Conservation (phyloP, 441 rosid species). For the Gossypium schwendimanii region DNA sequence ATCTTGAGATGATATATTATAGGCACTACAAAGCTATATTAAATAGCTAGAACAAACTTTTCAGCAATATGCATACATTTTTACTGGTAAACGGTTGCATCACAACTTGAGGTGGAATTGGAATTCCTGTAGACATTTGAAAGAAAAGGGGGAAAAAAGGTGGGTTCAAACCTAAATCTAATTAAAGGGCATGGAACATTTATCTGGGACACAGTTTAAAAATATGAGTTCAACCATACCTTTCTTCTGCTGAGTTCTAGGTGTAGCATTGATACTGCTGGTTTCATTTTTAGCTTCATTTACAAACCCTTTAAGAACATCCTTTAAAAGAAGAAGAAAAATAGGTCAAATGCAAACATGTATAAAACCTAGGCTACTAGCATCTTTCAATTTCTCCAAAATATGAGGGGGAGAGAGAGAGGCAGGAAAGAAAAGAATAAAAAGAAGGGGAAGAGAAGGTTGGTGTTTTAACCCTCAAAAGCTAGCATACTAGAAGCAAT, state of each 20-base stretch:
- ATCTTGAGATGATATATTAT: conserved; percentile 13
- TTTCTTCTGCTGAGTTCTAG: conserved; percentile 21
- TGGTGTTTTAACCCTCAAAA: background rate
- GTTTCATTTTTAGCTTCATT: conserved; percentile 38
- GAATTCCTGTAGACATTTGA: conserved; percentile 29
- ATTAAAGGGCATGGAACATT: conserved; percentile 11
- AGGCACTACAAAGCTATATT: conserved; percentile 6
- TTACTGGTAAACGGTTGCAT: conserved; percentile 25
- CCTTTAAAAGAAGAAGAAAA: conserved; percentile 33
- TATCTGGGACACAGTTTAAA: conserved; percentile 5
- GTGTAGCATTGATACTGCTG: conserved; percentile 16
- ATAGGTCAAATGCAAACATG: conserved; percentile 6
- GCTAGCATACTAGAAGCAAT: background rate
- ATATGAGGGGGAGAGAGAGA: no score
- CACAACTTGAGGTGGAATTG: conserved; percentile 30
- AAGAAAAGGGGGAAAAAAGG: background rate
- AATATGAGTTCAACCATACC: conserved; percentile 34
- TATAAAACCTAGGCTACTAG: background rate
- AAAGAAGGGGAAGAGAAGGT: background rate
- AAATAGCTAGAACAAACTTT: conserved; percentile 5
- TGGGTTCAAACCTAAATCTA: conserved; percentile 6
- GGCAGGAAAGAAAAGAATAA: background rate
- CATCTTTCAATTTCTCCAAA: background rate
- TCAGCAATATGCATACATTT: conserved; percentile 37
- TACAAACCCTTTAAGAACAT: conserved; percentile 22